Conservation (phyloP, 2,329 filamentous ascomycete genomes). For the Alternaria solani region DNA sequence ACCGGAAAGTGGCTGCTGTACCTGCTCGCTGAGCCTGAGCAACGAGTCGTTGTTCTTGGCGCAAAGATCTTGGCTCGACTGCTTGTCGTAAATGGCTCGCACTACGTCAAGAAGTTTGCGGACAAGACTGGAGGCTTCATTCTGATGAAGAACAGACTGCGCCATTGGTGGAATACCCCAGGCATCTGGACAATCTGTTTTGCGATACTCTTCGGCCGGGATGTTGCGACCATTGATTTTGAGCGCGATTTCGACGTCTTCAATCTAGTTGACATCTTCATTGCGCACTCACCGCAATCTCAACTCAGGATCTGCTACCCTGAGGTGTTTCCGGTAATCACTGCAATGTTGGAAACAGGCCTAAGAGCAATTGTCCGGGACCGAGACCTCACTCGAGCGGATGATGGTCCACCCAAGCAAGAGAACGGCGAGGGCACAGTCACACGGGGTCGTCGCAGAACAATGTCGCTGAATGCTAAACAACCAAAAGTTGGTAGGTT, state of each 20-base stretch:
- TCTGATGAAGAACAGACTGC: conserved; percentile 82
- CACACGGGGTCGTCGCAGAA: conserved; percentile 62
- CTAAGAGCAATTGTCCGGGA: conserved; percentile 63
- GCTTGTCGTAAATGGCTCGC: conserved; percentile 79
- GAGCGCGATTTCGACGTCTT: conserved; percentile 77
- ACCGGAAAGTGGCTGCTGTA: conserved; percentile 98
- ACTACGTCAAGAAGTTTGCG: conserved; percentile 85
- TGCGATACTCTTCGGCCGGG: conserved; percentile 84
- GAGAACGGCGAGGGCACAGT: conserved; percentile 28
- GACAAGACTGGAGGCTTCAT: conserved; percentile 87
- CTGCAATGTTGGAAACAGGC: conserved; percentile 86
- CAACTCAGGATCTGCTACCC: conserved; percentile 74
- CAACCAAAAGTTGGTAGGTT: conserved; percentile 51
- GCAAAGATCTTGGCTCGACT: conserved; percentile 84
- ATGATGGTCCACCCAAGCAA: conserved; percentile 26
- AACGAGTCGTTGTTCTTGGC: conserved; percentile 81
- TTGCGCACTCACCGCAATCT: conserved; percentile 46
- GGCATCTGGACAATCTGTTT: conserved; percentile 88
- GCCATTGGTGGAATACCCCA: conserved; percentile 87
- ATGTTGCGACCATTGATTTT: conserved; percentile 78
- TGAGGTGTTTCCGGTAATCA: conserved; percentile 80
- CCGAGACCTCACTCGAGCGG: conserved; percentile 34
- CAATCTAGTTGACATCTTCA: conserved; percentile 76
- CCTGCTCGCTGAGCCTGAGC: conserved; percentile 84
- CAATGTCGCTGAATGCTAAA: conserved; percentile 72